Percentiles rank a stretch among this genome's conserved stretches.
These are phyloP conservation scores for Cutaneotrichosporon dermatis DNA, from an alignment of 1,284 basidiomycete genomes.

Conservation along the genomic window DNA sequence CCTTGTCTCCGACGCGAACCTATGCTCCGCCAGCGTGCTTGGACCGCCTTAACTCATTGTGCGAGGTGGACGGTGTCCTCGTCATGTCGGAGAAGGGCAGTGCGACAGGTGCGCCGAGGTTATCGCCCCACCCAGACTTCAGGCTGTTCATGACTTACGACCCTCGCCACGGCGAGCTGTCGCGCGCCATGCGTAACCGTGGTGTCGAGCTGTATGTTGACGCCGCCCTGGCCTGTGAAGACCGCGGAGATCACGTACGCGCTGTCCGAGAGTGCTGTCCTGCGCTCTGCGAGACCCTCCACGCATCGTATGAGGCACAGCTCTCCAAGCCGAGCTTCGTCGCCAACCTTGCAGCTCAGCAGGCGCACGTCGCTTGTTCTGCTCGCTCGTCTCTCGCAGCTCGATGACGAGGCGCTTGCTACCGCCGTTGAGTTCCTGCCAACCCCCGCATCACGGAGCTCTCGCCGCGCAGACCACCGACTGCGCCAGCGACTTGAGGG, in stretches of 20 bases:
- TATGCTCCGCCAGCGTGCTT: conserved; percentile 91
- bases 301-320: neutral
- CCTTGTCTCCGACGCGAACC: conserved; percentile 86
- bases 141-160: conserved; percentile 93
- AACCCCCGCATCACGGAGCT: conserved; percentile 4
- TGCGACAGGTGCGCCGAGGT: conserved; percentile 62
- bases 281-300: conserved; percentile 5
- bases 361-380: conserved; percentile 5
- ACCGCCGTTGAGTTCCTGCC: conserved; percentile 10
- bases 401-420: conserved; percentile 4
- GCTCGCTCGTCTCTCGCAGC: conserved; percentile 1
- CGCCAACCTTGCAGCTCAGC: conserved; percentile 11
- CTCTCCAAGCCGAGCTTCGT: conserved; percentile 4
- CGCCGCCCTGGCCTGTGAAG: neutral
- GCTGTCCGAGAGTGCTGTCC: conserved; percentile 8
- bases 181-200: conserved; percentile 96
- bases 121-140: conserved; percentile 84
- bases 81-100: conserved; percentile 86
- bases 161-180: conserved; percentile 85
- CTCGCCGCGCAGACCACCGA: neutral
- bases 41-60: conserved; percentile 97
- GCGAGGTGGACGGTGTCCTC: conserved; percentile 77
- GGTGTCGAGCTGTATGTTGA: conserved; percentile 72
- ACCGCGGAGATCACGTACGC: conserved; percentile 6
- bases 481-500: neutral